phyloP scores from a whole-genome alignment of 352 stramenopile species.

The Phytophthora boehmeriae region DNA sequence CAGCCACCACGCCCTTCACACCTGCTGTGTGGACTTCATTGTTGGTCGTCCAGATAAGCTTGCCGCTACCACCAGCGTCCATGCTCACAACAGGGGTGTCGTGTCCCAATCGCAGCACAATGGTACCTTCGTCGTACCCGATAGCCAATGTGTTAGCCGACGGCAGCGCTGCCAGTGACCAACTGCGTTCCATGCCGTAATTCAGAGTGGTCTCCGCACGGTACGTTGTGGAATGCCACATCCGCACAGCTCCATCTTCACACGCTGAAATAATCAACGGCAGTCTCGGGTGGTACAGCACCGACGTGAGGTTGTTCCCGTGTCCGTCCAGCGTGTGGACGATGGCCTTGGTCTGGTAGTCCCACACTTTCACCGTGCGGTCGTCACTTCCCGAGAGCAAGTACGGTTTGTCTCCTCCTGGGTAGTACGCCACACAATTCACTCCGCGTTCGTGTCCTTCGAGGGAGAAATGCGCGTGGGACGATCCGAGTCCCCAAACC shows the following conservation, averaged over 20 bases:
- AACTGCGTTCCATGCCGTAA: constrained; percentile 99
- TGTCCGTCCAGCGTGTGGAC: constrained; percentile 99
- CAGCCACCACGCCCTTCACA: constrained; percentile 88
- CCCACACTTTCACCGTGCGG: constrained; percentile 99
- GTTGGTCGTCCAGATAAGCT: constrained; percentile 98
- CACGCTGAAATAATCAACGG: constrained; percentile 97
- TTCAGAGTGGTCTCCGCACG: constrained; percentile 98
- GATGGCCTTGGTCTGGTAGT: constrained; percentile 99
- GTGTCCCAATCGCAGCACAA: constrained; percentile 97
- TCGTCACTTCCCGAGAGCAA: constrained; percentile 97
- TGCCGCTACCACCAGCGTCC: constrained; percentile 92
- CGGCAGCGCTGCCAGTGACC: constrained; percentile 90
- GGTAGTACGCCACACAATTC: constrained; percentile 99
- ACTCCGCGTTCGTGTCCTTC: constrained; percentile 96
- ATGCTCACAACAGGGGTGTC: constrained; percentile 98
- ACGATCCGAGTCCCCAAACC: constrained; percentile 92
- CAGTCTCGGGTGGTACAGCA: constrained; percentile 98
- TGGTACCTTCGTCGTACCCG: constrained; percentile 94
- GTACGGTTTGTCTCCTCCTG: constrained; percentile 98
- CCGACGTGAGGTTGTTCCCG: constrained; percentile 98
- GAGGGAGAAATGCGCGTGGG: constrained; percentile 92
- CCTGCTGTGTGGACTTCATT: constrained; percentile 97
- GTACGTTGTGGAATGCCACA: constrained; percentile 96
- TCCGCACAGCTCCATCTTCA: constrained; percentile 96
- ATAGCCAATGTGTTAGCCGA: constrained; percentile 93